Base-by-base conservation (phyloP, 148 eudicot genomes). In the Dianthus caryophyllus region DNA sequence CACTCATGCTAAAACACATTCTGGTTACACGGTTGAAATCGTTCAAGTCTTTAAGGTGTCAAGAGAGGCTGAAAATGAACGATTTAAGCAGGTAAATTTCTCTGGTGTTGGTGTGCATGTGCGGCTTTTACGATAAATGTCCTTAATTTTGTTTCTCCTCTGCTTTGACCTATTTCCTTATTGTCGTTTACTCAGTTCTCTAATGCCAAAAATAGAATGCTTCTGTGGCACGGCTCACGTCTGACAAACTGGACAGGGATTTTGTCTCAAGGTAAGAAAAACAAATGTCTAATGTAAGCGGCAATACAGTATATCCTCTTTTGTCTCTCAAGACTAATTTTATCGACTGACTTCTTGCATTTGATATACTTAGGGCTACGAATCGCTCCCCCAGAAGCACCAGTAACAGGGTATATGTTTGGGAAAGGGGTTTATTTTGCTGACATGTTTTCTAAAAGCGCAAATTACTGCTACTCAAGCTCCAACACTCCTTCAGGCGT, bases 401-500 rank as follows among this genome's bases (percentile, higher is more conserved):
- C 98, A 63, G 83, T 66, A 22, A 94, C 96, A 16, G 98, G 98
- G 24, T 90, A 94, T 74, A 90, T 90, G 98, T 94, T 94, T 77
- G 98, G 98, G 30, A 94, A 94, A 81, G 98, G 98, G 62, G 97
- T 94, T 71, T 94, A 94, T 84, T 94, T 94, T 76, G 98, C 99
- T 55, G 99, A 94, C 73, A 94, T 94, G 99, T 94, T 94, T 74
- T 94, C 99, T 61, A 90, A 90, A 75, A 94, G 99, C 80, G 99
- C 99, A 71, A 94, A 90, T 62, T 94, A 90, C 71, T 94, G 97
- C 77, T 90, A 61, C 71, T 83, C 99, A 56, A 72, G 74, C 71
- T 66, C 70, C 29, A 60, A 70, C 64, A 50, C 88, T 58, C 73
- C 82, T 9, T 36, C 82, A 70, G 99, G 99, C 12, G 99, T 94